Conservation (phyloP, 352 stramenopile species). For the Phytophthora nicotianae region DNA sequence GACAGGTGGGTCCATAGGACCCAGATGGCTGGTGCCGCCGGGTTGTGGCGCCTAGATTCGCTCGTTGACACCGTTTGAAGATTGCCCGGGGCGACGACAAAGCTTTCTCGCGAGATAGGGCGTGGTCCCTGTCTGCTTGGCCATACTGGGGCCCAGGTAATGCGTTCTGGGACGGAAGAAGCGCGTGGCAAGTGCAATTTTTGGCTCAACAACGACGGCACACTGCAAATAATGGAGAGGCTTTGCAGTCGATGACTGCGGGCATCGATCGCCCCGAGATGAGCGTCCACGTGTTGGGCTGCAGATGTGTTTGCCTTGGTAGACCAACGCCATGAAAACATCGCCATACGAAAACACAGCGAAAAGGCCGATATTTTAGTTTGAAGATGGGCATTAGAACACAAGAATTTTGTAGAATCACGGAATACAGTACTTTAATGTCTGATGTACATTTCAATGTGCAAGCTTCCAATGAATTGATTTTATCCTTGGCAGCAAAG, state of each 20-base stretch:
- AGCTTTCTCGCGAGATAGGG: constrained; percentile 21
- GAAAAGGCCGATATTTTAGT: not conserved
- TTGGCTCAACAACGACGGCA: constrained; percentile 26
- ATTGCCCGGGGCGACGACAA: constrained; percentile 23
- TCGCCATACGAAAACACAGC: constrained; percentile 4
- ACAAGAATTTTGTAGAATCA: not conserved
- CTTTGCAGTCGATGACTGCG: constrained; percentile 21
- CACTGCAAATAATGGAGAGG: constrained; percentile 17
- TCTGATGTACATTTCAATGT: no score
- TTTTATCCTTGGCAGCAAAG: no score
- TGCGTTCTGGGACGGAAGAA: constrained; percentile 16
- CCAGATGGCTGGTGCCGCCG: constrained; percentile 16
- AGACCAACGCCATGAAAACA: constrained; percentile 1
- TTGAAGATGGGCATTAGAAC: not conserved
- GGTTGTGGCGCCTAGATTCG: constrained; percentile 23
- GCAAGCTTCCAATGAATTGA: no score
- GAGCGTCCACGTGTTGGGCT: constrained; percentile 1
- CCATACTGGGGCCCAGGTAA: constrained; percentile 13
- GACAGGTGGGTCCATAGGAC: constrained; percentile 13
- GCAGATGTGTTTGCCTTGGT: constrained; percentile 6
- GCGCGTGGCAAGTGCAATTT: constrained; percentile 22
- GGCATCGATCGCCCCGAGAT: constrained; percentile 1
- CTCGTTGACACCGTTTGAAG: constrained; percentile 21
- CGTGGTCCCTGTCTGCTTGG: constrained; percentile 9
- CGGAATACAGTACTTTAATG: no score